Conservation (phyloP, 1,284 basidiomycete species). For the Marasmius fiardii region DNA sequence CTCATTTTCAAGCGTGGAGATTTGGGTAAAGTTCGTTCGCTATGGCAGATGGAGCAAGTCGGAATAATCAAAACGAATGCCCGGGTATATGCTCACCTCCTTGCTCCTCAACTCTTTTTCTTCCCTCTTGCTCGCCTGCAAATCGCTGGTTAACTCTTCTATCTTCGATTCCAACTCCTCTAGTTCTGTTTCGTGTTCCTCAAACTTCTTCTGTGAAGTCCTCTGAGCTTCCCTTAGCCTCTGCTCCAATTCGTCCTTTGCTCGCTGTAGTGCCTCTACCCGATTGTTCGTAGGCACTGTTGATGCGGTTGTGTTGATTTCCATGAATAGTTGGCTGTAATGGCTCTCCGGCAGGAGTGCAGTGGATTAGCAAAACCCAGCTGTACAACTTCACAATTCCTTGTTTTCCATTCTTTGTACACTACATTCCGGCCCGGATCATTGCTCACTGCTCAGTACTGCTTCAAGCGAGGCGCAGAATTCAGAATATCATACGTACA, state of each 20-base stretch:
- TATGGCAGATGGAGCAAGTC: constrained; percentile 24
- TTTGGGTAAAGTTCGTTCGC: constrained; percentile 63
- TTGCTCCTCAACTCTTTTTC: constrained; percentile 86
- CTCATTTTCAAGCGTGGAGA: constrained; percentile 71
- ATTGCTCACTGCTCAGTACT: no score
- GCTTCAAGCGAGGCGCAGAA: no score
- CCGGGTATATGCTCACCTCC: constrained; percentile 50
- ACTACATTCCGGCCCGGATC: no score
- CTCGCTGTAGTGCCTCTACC: constrained; percentile 64
- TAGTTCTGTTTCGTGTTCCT: constrained; percentile 73
- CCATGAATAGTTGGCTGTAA: constrained; percentile 41
- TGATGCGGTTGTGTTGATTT: constrained; percentile 53
- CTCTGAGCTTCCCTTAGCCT: constrained; percentile 73
- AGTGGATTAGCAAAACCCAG: no score
- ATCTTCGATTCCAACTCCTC: constrained; percentile 71
- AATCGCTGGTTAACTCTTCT: constrained; percentile 72
- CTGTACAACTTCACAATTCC: no score
- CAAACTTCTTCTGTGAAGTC: constrained; percentile 59
- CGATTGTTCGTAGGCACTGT: constrained; percentile 66
- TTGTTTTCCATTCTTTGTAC: no score
- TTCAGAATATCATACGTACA: no score
- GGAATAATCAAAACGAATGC: background rate
- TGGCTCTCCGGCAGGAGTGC: background rate
- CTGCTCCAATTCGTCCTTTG: constrained; percentile 69
- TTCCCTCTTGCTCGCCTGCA: constrained; percentile 75